phyloP scores from a whole-genome alignment of 495 filamentous ascomycete genomes.

The Pyronema omphalodes region DNA sequence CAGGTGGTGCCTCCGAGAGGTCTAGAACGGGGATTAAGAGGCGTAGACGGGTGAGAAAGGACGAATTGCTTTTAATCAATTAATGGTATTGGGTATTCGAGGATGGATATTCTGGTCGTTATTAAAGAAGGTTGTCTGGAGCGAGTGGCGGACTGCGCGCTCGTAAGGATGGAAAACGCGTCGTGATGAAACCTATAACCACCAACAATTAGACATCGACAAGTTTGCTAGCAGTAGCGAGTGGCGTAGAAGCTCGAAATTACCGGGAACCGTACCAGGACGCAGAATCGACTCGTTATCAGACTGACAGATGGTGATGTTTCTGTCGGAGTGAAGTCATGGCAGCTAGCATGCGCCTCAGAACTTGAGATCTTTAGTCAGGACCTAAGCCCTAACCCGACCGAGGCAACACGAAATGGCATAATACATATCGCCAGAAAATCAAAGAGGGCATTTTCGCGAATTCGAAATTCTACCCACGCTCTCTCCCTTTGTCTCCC shows the following conservation, averaged over 20 bases:
- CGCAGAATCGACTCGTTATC: background rate
- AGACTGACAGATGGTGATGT: background rate
- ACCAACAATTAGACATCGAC: background rate
- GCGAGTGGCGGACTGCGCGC: background rate
- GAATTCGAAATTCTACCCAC: background rate
- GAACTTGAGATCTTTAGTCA: background rate
- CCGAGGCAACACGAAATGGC: background rate
- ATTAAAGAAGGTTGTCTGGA: background rate
- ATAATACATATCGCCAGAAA: background rate
- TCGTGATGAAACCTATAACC: background rate
- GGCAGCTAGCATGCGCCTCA: background rate
- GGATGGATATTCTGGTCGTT: background rate
- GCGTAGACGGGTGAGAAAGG: background rate
- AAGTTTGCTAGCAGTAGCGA: too few relatives aligned
- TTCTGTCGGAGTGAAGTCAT: background rate
- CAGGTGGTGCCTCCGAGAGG: constrained; percentile 1
- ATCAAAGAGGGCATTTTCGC: background rate
- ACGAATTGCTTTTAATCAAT: background rate
- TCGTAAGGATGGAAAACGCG: background rate
- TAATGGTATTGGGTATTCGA: background rate
- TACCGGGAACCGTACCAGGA: background rate
- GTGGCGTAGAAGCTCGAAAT: too few relatives aligned
- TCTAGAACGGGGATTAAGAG: constrained; percentile 2
- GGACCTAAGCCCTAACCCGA: background rate
- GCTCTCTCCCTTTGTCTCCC: background rate